These are phyloP conservation scores for Neofusicoccum sp. DNA, from an alignment of 2,329 filamentous ascomycete species.

Conservation along the genomic window DNA sequence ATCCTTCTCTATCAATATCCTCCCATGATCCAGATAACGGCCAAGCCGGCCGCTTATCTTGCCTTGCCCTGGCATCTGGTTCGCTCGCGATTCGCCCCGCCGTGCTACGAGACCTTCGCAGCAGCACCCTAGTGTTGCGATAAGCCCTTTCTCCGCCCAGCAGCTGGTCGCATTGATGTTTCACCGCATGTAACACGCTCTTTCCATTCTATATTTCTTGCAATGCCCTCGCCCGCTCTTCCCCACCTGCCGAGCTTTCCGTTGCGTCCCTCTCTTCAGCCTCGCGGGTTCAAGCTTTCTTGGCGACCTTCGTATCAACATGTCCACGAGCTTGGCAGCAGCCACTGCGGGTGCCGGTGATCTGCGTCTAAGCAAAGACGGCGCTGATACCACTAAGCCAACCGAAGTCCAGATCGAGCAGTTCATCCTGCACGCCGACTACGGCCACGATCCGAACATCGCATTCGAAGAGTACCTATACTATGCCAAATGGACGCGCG, in stretches of 20 bases:
- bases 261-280: not conserved
- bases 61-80: not conserved
- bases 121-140: no score
- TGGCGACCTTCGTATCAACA: not conserved
- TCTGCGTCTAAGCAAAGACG: not conserved
- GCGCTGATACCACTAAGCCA: not conserved
- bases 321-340: constrained; percentile 5
- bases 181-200: not conserved
- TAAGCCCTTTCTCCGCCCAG: not conserved
- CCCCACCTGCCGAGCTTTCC: not conserved
- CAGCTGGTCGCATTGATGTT: not conserved
- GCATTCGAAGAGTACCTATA: constrained; percentile 42
- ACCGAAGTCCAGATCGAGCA: constrained; percentile 1
- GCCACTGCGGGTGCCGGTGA: not conserved
- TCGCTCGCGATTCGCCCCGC: not conserved
- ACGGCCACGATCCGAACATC: constrained; percentile 23
- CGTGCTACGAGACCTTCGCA: no score
- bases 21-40: not conserved
- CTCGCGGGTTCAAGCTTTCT: not conserved
- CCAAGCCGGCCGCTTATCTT: not conserved
- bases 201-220: not conserved
- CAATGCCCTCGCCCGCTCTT: not conserved
- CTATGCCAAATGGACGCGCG: constrained; percentile 37
- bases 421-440: not conserved
- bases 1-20: not conserved